phyloP scores from a whole-genome alignment of 208 protist species.

The Trypanosoma conorhini region DNA sequence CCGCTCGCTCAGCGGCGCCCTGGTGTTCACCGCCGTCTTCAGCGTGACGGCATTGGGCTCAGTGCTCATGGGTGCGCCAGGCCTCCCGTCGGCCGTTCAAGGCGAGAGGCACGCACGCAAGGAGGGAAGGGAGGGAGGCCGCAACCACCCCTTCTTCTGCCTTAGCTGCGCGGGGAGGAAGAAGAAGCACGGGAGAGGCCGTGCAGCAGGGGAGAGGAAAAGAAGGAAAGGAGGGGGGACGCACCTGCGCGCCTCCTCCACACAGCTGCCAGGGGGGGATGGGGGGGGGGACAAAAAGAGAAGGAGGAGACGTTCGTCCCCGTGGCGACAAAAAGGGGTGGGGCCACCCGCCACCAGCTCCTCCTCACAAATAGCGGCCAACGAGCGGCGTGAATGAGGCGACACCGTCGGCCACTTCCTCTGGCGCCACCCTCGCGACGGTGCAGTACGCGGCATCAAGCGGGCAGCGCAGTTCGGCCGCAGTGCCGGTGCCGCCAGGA shows the following conservation, averaged over 20 bases:
- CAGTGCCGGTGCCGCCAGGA: constrained; percentile 21
- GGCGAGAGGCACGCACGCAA: neutral
- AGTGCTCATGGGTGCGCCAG: neutral
- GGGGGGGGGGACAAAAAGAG: neutral
- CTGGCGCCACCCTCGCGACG: constrained; percentile 19
- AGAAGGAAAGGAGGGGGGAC: constrained; percentile 11
- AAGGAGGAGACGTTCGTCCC: neutral
- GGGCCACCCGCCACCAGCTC: no score
- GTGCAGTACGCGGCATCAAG: neutral
- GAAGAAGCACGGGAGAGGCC: neutral
- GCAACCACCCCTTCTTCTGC: neutral
- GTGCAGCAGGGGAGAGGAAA: constrained; percentile 1
- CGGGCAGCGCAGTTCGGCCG: neutral
- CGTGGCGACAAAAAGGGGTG: neutral
- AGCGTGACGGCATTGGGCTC: constrained; percentile 29
- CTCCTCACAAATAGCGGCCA: constrained; percentile 25
- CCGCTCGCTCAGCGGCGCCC: constrained; percentile 51
- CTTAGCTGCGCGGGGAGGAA: neutral
- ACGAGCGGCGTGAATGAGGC: constrained; percentile 16
- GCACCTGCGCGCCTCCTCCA: neutral
- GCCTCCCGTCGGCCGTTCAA: constrained; percentile 3
- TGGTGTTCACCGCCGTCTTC: constrained; percentile 82
- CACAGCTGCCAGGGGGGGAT: neutral
- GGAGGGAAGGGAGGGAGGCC: neutral
- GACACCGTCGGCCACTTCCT: constrained; percentile 4